These are phyloP conservation scores for Solanum ahanhuiri DNA, from an alignment of 257 asterid species.

Conservation along the genomic window DNA sequence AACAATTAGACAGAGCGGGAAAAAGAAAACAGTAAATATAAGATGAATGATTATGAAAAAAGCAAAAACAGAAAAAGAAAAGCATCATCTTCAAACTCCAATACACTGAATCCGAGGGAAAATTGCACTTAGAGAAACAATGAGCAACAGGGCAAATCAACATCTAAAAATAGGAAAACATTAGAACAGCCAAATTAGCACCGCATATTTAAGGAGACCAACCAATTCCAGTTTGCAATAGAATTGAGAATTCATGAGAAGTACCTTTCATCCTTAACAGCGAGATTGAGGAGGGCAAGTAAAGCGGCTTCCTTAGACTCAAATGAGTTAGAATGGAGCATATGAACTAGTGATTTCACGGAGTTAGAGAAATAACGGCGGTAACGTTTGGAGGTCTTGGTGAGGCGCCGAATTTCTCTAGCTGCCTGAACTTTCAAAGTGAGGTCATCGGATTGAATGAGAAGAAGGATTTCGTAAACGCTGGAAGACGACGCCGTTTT, in stretches of 20 bases:
- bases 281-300: slow-evolving; percentile 73
- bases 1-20: not conserved
- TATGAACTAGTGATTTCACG: slow-evolving; percentile 51
- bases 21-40: not conserved
- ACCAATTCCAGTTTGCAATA: not conserved
- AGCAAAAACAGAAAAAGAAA: not conserved
- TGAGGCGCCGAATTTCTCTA: slow-evolving; percentile 71
- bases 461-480: slow-evolving; percentile 39
- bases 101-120: slow-evolving; percentile 22
- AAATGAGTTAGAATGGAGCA: slow-evolving; percentile 42
- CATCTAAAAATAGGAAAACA: not conserved
- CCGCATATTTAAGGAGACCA: not conserved
- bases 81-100: not conserved
- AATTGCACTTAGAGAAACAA: not conserved
- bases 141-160: not conserved
- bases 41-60: not conserved
- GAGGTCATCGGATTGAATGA: slow-evolving; percentile 43
- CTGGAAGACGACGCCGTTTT: slow-evolving; percentile 19
- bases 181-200: not conserved
- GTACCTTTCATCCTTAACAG: slow-evolving; percentile 78
- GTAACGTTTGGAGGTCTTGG: slow-evolving; percentile 76
- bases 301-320: slow-evolving; percentile 65
- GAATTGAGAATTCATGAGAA: not conserved
- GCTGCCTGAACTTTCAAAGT: slow-evolving; percentile 53
- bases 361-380: slow-evolving; percentile 72